phyloP scores from a whole-genome alignment of 2,329 filamentous ascomycete species.

The Diplodia scrobiculata region DNA sequence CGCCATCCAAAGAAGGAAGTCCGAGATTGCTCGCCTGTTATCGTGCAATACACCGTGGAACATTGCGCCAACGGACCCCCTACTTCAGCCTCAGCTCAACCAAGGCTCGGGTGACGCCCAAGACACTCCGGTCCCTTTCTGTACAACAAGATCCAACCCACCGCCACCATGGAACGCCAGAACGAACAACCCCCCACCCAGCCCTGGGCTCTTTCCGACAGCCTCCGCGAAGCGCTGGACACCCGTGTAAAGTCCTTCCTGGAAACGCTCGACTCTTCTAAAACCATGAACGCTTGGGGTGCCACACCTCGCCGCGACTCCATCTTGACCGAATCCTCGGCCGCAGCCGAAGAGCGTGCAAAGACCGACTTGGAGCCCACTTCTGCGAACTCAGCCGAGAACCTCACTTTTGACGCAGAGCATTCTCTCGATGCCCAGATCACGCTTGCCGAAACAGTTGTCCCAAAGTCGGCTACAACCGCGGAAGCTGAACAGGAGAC shows the following conservation, averaged over 20 bases:
- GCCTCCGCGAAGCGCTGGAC: constrained; percentile 15
- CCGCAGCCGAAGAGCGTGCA: constrained; percentile 7
- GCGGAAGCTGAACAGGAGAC: not conserved
- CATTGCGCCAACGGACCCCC: constrained; percentile 12
- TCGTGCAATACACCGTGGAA: constrained; percentile 15
- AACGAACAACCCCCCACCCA: constrained; percentile 12
- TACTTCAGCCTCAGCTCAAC: constrained; percentile 1
- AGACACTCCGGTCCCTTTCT: not conserved
- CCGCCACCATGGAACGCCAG: constrained; percentile 14
- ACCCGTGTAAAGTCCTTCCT: constrained; percentile 22
- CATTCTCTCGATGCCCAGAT: constrained; percentile 16
- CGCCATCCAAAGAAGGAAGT: constrained; percentile 12
- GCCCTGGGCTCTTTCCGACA: constrained; percentile 21
- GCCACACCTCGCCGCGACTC: constrained; percentile 13
- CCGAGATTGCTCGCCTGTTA: constrained; percentile 7
- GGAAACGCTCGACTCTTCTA: constrained; percentile 14
- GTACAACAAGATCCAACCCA: not conserved
- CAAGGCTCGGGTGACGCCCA: not conserved
- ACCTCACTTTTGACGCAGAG: not conserved
- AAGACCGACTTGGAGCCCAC: not conserved
- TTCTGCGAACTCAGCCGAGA: too few species aligned
- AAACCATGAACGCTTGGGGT: constrained; percentile 25
- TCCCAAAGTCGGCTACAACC: not conserved
- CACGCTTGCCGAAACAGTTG: constrained; percentile 2
- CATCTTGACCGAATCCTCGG: constrained; percentile 3